Conservation (phyloP, 2,329 filamentous ascomycete genomes). For the Botrytis aclada region DNA sequence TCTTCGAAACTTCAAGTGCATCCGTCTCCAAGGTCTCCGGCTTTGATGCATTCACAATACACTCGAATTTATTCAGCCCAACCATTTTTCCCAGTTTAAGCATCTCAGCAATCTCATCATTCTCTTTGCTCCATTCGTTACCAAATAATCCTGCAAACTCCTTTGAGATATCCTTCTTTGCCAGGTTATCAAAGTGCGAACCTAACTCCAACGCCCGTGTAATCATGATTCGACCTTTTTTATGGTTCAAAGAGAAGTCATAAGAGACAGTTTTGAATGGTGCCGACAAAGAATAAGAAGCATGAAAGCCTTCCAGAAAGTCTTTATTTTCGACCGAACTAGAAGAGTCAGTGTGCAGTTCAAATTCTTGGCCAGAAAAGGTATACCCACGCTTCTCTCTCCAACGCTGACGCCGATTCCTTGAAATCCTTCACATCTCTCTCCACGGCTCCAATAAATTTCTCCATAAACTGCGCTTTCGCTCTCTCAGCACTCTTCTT, state of each 20-base stretch:
- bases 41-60: constrained; percentile 13
- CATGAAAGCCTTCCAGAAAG: background rate
- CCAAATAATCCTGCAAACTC: background rate
- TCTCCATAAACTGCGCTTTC: constrained; percentile 6
- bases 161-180: constrained; percentile 1
- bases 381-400: background rate
- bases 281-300: background rate
- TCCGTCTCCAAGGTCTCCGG: background rate
- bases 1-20: background rate
- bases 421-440: background rate
- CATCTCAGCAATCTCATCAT: background rate
- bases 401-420: background rate
- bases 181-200: constrained; percentile 1
- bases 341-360: background rate
- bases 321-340: background rate
- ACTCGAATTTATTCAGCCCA: constrained; percentile 14
- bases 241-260: constrained; percentile 8
- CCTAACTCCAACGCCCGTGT: background rate
- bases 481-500: constrained; percentile 2
- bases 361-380: background rate
- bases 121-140: constrained; percentile 8
- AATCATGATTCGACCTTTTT: constrained; percentile 7
- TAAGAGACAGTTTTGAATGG: background rate
- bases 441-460: background rate
- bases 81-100: constrained; percentile 10